Evolutionary conservation across 495 filamentous ascomycete species (phyloP).

Genomic region (Penicillium canariense): DNA sequence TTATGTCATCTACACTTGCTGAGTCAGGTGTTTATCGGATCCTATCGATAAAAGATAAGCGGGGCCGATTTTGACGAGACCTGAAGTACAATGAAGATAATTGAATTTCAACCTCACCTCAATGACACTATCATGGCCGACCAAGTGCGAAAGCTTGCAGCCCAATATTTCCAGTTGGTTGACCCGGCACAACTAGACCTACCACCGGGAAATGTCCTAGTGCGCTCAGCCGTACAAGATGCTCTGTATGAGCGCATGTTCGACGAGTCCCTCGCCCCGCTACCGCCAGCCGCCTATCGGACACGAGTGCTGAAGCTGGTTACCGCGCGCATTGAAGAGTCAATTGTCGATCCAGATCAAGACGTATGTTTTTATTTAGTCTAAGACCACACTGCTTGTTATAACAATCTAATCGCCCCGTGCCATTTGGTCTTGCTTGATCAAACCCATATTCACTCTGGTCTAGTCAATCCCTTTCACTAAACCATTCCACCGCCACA

Average conservation of each 20-base stretch:
- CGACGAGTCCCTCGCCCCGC: slow-evolving; percentile 46
- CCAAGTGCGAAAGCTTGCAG: slow-evolving; percentile 28
- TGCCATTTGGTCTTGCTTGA: background rate
- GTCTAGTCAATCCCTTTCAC: background rate
- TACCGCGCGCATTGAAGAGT: slow-evolving; percentile 59
- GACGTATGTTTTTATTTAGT: slow-evolving; percentile 70
- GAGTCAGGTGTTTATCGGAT: background rate
- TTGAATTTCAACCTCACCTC: background rate
- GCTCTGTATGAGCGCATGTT: slow-evolving; percentile 65
- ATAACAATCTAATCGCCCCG: too few relatives aligned
- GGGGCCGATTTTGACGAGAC: background rate
- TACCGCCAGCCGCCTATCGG: slow-evolving; percentile 66
- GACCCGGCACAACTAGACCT: slow-evolving; percentile 55
- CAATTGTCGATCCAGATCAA: slow-evolving; percentile 72
- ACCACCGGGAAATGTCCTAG: slow-evolving; percentile 52
- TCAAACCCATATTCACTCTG: slow-evolving; percentile 1
- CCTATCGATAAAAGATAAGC: slow-evolving; percentile 13
- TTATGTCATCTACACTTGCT: slow-evolving; percentile 3
- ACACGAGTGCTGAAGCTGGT: slow-evolving; percentile 71
- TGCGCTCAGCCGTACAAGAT: slow-evolving; percentile 54
- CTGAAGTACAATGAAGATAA: background rate
- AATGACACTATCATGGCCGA: slow-evolving; percentile 9
- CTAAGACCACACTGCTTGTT: slow-evolving; percentile 2
- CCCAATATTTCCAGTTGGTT: slow-evolving; percentile 67
- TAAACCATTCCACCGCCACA: slow-evolving; percentile 29